Conservation (phyloP, 352 stramenopile species). For the Pythium graminicola region DNA sequence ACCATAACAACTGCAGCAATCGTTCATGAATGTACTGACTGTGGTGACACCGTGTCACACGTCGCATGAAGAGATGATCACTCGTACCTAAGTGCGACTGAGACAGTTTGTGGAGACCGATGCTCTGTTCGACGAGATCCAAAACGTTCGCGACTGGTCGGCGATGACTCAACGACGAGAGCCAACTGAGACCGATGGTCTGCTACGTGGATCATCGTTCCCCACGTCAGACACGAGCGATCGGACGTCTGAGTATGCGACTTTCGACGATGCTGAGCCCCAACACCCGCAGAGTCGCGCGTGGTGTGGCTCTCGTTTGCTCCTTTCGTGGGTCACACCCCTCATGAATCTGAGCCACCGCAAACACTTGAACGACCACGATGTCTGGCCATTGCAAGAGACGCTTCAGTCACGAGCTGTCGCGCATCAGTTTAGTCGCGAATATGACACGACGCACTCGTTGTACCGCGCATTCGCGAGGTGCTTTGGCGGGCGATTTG, state of each 20-base stretch:
- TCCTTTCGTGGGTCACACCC: constrained; percentile 46
- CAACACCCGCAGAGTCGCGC: constrained; percentile 5
- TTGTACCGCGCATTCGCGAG: constrained; percentile 24
- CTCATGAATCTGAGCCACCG: constrained; percentile 38
- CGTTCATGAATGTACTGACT: too few species aligned
- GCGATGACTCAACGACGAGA: background rate
- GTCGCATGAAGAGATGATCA: background rate
- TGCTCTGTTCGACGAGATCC: background rate
- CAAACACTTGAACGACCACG: constrained; percentile 35
- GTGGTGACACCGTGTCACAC: background rate
- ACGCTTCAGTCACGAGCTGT: constrained; percentile 26
- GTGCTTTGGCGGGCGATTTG: constrained; percentile 26
- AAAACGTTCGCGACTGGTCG: too few species aligned
- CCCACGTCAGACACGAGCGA: background rate
- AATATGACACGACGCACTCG: constrained; percentile 29
- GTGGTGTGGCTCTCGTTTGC: constrained; percentile 28
- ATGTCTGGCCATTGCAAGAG: constrained; percentile 39
- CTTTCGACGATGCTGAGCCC: background rate
- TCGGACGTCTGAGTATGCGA: background rate
- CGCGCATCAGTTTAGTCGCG: constrained; percentile 21
- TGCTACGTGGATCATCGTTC: background rate
- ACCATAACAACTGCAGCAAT: background rate
- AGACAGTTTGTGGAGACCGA: background rate
- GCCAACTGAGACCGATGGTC: constrained; percentile 4
- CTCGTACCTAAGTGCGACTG: constrained; percentile 7